A percentile compares a stretch with the other conserved stretches of the same genome.
phyloP scores from a whole-genome alignment of 2,329 filamentous ascomycete genomes.

The Penicillium sp. region DNA sequence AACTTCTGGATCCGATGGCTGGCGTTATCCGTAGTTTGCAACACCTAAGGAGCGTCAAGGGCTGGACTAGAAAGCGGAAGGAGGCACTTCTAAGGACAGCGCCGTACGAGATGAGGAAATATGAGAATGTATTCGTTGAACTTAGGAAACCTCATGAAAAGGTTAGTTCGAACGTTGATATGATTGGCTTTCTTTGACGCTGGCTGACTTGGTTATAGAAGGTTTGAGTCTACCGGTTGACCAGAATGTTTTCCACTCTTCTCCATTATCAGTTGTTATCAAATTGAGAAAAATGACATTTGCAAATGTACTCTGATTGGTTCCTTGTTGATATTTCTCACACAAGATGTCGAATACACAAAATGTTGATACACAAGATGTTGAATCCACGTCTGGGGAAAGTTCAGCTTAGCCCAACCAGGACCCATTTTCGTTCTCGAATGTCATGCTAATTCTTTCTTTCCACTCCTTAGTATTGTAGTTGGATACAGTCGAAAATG shows the following conservation, averaged over 20 bases:
- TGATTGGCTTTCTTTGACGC: neutral
- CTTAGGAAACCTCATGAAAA: constrained; percentile 13
- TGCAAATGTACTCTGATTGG: neutral
- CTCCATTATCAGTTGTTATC: neutral
- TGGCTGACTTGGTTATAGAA: constrained; percentile 1
- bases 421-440: constrained; percentile 19
- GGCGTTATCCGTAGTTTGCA: constrained; percentile 17
- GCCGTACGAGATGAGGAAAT: constrained; percentile 16
- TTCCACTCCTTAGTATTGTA: constrained; percentile 11
- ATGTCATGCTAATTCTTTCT: constrained; percentile 17
- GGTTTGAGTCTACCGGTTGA: neutral
- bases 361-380: neutral
- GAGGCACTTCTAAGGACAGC: constrained; percentile 16
- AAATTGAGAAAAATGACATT: neutral
- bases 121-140: constrained; percentile 16
- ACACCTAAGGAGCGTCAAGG: constrained; percentile 22
- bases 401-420: constrained; percentile 9
- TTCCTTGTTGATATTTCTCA: neutral
- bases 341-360: neutral
- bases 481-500: constrained; percentile 9
- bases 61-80: constrained; percentile 28
- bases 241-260: neutral
- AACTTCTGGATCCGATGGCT: constrained; percentile 20
- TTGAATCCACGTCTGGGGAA: too few relatives aligned
- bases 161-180: neutral